Base-by-base conservation (phyloP, 2,329 filamentous ascomycete genomes). In the Colletotrichum orbiculare region DNA sequence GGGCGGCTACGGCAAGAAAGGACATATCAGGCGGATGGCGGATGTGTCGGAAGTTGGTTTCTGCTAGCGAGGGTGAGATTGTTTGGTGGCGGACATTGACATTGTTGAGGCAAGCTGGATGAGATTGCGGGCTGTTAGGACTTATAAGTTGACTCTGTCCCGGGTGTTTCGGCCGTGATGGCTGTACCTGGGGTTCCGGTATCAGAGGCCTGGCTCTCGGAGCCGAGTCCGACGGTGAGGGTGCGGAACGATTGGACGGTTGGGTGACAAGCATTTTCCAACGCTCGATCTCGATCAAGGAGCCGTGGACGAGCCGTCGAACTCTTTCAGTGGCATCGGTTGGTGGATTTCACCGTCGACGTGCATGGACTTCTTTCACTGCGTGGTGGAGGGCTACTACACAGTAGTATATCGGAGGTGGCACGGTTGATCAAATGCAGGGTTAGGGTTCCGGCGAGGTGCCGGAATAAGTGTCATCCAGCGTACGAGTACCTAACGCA, bases 11-110 rank as follows among this genome's bases (percentile, higher is more conserved):
- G 35, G 35, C 50, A n/a, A 61, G 12, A 39, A 52, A 42, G 42
- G 12, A 39, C 58, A 42, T 37, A 62, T 41, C 52, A 53, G 47
- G 52, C 52, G 63, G 59, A 45, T 48, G 52, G 38, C 58, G 63
- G 63, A 66, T 57, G 47, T 63, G 58, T 63, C 63, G 63, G 63
- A 53, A 6, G 33, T 66, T 62, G 52, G 53, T 57, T 62, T 47
- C 52, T 57, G 57, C 25, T n/a, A 35, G 39, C 7, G 57, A 46
- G 55, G 53, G 35, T 37, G 41, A 47, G 34, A 37, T 52, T 12
- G 52, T 35, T 41, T 47, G 47, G 45, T 55, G 47, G 41, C 62
- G 58, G 57, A 35, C 52, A 25, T 17, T 37, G 25, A 25, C 25
- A 25, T 25, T 25, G 25, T 4, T 47, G 52, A 53, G 47, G 37